These are phyloP conservation scores for Pythium pectinolyticum DNA, from an alignment of 352 stramenopile species.

Conservation along the genomic window DNA sequence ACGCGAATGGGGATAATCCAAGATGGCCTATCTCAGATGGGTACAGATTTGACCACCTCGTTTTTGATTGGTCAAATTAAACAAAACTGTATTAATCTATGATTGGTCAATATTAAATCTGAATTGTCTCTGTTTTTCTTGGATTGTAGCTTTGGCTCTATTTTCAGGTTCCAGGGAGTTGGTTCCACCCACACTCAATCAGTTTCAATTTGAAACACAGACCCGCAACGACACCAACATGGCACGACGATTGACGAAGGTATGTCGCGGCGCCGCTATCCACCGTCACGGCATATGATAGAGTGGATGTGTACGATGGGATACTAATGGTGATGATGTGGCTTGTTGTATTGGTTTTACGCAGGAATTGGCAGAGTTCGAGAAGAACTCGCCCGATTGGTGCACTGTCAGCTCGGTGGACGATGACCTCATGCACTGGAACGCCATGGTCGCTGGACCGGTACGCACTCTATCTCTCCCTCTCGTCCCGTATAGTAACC, in stretches of 20 bases:
- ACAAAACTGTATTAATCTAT: neutral
- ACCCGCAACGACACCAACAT: conserved; percentile 32
- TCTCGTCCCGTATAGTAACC: conserved; percentile 4
- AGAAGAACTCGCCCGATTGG: conserved; percentile 89
- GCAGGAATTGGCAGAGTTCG: conserved; percentile 86
- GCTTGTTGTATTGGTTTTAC: neutral
- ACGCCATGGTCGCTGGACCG: conserved; percentile 87
- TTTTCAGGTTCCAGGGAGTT: neutral
- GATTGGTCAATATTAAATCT: conserved; percentile 23
- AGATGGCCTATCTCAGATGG: neutral
- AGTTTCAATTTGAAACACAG: conserved; percentile 1
- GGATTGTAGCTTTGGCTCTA: conserved; percentile 7
- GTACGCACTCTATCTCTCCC: conserved; percentile 48
- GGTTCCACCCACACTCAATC: neutral
- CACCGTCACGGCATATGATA: too few species aligned
- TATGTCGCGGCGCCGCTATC: conserved; percentile 14
- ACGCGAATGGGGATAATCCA: too few species aligned
- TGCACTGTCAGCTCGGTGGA: conserved; percentile 85
- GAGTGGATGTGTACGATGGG: neutral
- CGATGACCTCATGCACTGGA: conserved; percentile 90
- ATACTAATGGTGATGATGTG: neutral
- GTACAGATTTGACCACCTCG: neutral
- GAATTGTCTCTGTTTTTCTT: conserved; percentile 13
- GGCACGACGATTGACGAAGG: conserved; percentile 83
- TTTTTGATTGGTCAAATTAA: neutral